A percentile compares a stretch with the other conserved stretches of the same genome.
These are phyloP conservation scores for Lumnitzera racemosa DNA, from an alignment of 345 rosid genomes.

Conservation along the genomic window DNA sequence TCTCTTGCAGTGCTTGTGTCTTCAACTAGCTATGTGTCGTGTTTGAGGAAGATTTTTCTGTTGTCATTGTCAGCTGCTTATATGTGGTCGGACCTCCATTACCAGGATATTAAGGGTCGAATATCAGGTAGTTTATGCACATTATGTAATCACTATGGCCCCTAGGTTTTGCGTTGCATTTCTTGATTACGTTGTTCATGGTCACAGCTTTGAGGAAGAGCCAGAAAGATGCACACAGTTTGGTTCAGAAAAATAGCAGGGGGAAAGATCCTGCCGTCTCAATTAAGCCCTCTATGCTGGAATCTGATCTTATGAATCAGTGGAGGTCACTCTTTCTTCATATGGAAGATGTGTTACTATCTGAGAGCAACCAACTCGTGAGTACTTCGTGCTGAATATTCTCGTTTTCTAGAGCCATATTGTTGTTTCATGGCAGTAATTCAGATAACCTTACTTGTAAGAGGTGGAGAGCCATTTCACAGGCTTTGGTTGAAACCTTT, in stretches of 20 bases:
- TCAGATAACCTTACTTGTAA: too few species aligned
- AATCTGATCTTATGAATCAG: constrained; percentile 47
- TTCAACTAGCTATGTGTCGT: neutral
- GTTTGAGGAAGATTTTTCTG: neutral
- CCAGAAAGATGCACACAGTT: constrained; percentile 56
- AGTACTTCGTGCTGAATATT: constrained; percentile 23
- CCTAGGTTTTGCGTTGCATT: constrained; percentile 5
- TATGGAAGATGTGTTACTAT: constrained; percentile 60
- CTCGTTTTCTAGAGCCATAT: neutral
- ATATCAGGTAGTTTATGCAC: constrained; percentile 39
- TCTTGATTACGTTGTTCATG: constrained; percentile 2
- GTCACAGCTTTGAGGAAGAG: constrained; percentile 66
- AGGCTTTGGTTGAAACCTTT: too few species aligned
- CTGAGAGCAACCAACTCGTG: constrained; percentile 70
- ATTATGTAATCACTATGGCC: neutral
- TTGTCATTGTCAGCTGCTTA: constrained; percentile 54
- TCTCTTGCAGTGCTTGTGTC: constrained; percentile 1
- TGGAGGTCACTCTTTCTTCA: constrained; percentile 82
- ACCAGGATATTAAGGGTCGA: constrained; percentile 83
- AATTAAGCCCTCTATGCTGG: constrained; percentile 37
- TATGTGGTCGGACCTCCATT: constrained; percentile 91
- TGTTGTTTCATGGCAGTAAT: neutral
- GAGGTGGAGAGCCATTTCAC: too few species aligned
- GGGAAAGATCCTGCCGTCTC: constrained; percentile 37
- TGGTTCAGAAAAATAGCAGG: constrained; percentile 40